A percentile compares a stretch with the other conserved stretches of the same genome.
These are phyloP conservation scores for Tricholoma sp. DNA, from an alignment of 768 basidiomycete species.

Conservation along the genomic window DNA sequence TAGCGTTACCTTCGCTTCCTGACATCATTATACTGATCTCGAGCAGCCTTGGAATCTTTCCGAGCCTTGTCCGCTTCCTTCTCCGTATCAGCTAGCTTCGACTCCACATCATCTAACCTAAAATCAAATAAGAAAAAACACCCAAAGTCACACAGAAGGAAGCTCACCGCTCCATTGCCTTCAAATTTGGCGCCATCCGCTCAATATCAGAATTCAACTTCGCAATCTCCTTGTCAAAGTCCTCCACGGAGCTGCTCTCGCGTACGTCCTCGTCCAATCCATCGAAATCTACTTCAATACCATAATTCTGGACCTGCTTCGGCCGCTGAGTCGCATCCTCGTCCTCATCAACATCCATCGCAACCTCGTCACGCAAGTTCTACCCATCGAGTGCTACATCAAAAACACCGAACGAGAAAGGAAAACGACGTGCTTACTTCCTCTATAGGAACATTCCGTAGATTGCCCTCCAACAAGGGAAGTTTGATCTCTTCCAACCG, in stretches of 20 bases:
- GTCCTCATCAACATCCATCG: slow-evolving; percentile 91
- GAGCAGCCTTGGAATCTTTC: slow-evolving; percentile 83
- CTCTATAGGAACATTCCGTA: slow-evolving; percentile 91
- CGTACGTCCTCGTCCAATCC: slow-evolving; percentile 70
- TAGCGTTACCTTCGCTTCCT: slow-evolving; percentile 66
- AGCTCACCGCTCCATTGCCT: slow-evolving; percentile 82
- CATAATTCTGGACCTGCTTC: slow-evolving; percentile 72
- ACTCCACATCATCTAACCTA: slow-evolving; percentile 80
- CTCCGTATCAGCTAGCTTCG: slow-evolving; percentile 83
- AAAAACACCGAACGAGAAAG: background rate
- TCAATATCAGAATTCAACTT: slow-evolving; percentile 80
- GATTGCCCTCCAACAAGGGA: slow-evolving; percentile 67
- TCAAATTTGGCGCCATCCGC: slow-evolving; percentile 93
- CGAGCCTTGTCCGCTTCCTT: slow-evolving; percentile 89
- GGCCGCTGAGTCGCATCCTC: slow-evolving; percentile 76
- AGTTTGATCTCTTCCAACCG: slow-evolving; percentile 88
- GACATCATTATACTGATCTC: slow-evolving; percentile 87
- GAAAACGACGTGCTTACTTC: slow-evolving; percentile 52
- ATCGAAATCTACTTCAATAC: slow-evolving; percentile 85
- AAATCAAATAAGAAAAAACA: background rate
- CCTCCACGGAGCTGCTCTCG: slow-evolving; percentile 60
- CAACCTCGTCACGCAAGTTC: slow-evolving; percentile 80
- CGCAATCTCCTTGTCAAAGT: slow-evolving; percentile 67
- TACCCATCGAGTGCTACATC: slow-evolving; percentile 20
- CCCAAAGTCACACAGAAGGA: background rate